Base-by-base conservation (phyloP, 805 yeast species). In the Lipomyces japonicus region DNA sequence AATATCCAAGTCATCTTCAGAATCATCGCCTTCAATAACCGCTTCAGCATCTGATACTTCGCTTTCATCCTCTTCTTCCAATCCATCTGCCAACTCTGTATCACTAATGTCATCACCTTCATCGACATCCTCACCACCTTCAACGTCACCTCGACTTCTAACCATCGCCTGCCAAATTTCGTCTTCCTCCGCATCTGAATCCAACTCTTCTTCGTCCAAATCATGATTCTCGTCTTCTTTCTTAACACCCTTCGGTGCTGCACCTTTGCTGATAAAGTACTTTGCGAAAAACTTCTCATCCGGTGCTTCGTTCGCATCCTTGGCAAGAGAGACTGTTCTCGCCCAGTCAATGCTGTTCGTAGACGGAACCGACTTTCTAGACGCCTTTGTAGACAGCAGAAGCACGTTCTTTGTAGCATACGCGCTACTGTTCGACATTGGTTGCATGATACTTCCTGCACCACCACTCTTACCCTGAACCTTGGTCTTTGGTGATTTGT, bases 401-500 rank as follows among this genome's bases (percentile, higher is more conserved):
- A 67, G 50, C 10, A 58, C 59, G 18, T 63, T 58, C 46, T 64
- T 68, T 2, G 62, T 60, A 28, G 37, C 48, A 19, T 52, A 52
- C 21, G 53, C 61, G 7, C 50, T 34, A 34, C 48, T 46, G 10
- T 46, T 48, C 39, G 95, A 89, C 58, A 93, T 74, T 44, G 98
- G 97, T 74, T 93, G 98, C 97, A 93, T 93, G 65, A 93, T 90
- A 39, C 97, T 88, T 3, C 84, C 74, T 63, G 97, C 97, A 19
- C 57, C 57, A 19, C 55, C 46, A 5, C 38, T 19, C 21, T 16
- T 37, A 65, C 85, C 82, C n/a, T 82, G 71, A 30, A 73, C 67
- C 68, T 84, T 86, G 61, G 80, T 84, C 71, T 87, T 88, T 42
- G 96, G 87, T 67, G 89, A 88, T 70, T 87, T 84, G 73, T 93